Evolutionary conservation across 768 basidiomycete genomes (phyloP).

Genomic region (Daedaleopsis sinensis): DNA sequence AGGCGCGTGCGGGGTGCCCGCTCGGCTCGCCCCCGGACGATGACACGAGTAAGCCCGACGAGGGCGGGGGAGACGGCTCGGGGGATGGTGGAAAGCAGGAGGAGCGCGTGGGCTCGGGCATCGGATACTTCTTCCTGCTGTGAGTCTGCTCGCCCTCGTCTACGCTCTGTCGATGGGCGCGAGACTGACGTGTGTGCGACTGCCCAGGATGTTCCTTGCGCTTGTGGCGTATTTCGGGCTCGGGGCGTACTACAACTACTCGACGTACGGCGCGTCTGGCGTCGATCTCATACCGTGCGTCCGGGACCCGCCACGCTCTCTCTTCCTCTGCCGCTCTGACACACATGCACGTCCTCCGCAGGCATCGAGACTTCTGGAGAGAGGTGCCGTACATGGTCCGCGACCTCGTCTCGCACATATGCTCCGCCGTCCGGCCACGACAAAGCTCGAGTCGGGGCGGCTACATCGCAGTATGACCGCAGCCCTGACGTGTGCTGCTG

Average conservation of each 20-base stretch:
- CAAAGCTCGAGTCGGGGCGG: slow-evolving; percentile 66
- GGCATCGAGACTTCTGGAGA: slow-evolving; percentile 89
- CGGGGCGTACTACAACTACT: slow-evolving; percentile 88
- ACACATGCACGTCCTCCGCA: slow-evolving; percentile 31
- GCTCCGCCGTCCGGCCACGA: slow-evolving; percentile 70
- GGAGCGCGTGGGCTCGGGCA: slow-evolving; percentile 59
- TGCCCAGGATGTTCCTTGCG: slow-evolving; percentile 59
- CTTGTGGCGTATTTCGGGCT: slow-evolving; percentile 72
- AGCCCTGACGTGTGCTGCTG: neutral
- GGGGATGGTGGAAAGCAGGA: slow-evolving; percentile 22
- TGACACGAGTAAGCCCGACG: slow-evolving; percentile 35
- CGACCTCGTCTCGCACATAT: slow-evolving; percentile 78
- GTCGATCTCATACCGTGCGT: slow-evolving; percentile 84
- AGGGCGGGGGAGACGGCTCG: slow-evolving; percentile 27
- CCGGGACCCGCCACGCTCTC: slow-evolving; percentile 11
- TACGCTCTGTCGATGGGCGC: neutral
- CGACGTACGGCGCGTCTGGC: slow-evolving; percentile 84
- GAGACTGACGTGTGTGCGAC: too few species aligned
- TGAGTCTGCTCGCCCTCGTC: slow-evolving; percentile 38
- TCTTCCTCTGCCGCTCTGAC: slow-evolving; percentile 5
- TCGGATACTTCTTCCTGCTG: slow-evolving; percentile 92
- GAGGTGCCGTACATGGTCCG: slow-evolving; percentile 86
- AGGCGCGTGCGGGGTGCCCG: slow-evolving; percentile 59
- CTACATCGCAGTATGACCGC: slow-evolving; percentile 70
- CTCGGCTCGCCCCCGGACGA: slow-evolving; percentile 30